Conservation (phyloP, 352 stramenopile species). For the Bremia lactucae region DNA sequence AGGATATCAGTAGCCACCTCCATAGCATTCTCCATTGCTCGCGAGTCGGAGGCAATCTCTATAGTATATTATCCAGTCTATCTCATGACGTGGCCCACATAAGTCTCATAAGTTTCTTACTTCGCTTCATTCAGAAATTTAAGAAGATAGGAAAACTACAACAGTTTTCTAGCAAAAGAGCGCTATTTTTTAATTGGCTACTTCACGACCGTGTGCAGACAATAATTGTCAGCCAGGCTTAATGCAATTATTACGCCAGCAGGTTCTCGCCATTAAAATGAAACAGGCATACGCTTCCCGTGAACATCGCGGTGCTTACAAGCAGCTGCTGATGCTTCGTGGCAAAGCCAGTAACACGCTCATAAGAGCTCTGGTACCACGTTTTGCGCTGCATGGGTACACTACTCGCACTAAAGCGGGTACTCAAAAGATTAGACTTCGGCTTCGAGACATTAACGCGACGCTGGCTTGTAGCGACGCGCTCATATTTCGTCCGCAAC, state of each 20-base stretch:
- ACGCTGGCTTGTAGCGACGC: constrained; percentile 67
- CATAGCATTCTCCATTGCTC: too few species aligned
- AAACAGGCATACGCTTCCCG: constrained; percentile 61
- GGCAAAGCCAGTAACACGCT: constrained; percentile 47
- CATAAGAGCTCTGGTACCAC: constrained; percentile 49
- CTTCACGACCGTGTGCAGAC: too few species aligned
- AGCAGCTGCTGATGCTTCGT: constrained; percentile 69
- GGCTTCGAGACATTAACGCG: constrained; percentile 53
- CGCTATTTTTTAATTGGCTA: too few species aligned
- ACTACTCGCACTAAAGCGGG: constrained; percentile 29
- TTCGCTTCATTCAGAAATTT: too few species aligned
- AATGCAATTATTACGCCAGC: constrained; percentile 28
- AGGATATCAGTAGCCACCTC: too few species aligned
- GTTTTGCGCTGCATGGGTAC: constrained; percentile 44
- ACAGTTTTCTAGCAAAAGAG: too few species aligned
- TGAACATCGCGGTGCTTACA: constrained; percentile 66
- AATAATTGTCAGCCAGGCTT: too few species aligned
- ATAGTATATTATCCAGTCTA: too few species aligned
- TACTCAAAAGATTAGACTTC: constrained; percentile 42
- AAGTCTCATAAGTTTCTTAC: too few species aligned
- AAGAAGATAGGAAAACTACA: constrained; percentile 18
- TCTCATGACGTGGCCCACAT: too few species aligned
- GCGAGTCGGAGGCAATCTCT: too few species aligned
- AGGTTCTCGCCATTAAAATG: constrained; percentile 81
- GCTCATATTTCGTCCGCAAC: constrained; percentile 74